Evolutionary conservation across 495 filamentous ascomycete genomes (phyloP).

Genomic region (Xylaria nigripes): DNA sequence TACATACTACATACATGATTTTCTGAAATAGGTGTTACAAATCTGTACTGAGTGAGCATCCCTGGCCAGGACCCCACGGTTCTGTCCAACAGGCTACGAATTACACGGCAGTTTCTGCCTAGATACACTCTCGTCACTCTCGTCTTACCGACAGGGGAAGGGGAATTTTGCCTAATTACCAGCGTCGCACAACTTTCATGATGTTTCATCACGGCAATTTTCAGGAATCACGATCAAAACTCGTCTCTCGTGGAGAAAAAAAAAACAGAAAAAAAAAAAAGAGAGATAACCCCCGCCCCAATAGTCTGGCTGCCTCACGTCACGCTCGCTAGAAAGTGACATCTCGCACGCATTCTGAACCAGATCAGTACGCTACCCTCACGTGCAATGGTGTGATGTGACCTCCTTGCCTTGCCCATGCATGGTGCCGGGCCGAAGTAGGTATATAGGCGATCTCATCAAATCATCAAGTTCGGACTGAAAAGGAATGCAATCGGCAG

Average conservation of each 20-base stretch:
- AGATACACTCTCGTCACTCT: not conserved
- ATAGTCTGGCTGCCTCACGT: not conserved
- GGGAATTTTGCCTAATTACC: not conserved
- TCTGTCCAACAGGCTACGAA: not conserved
- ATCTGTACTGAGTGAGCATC: too few species aligned
- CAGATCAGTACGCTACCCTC: not conserved
- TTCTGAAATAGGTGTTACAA: too few species aligned
- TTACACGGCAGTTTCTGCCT: not conserved
- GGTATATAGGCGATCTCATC: not conserved
- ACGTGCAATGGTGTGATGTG: slow-evolving; percentile 5
- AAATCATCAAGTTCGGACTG: not conserved
- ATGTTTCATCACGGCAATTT: not conserved
- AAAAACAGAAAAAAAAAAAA: too few species aligned
- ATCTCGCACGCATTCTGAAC: not conserved
- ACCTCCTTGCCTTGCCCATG: slow-evolving; percentile 6
- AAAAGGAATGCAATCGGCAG: too few species aligned
- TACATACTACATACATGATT: too few species aligned
- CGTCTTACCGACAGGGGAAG: not conserved
- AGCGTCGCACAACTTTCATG: not conserved
- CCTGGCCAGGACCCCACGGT: too few species aligned
- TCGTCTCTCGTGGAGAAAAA: too few species aligned
- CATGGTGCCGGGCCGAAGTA: slow-evolving; percentile 1
- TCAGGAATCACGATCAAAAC: not conserved
- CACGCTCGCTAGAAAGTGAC: not conserved
- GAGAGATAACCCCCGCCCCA: not conserved